Base-by-base conservation (phyloP, 1,284 basidiomycete genomes). In the Ganoderma lingzhi region DNA sequence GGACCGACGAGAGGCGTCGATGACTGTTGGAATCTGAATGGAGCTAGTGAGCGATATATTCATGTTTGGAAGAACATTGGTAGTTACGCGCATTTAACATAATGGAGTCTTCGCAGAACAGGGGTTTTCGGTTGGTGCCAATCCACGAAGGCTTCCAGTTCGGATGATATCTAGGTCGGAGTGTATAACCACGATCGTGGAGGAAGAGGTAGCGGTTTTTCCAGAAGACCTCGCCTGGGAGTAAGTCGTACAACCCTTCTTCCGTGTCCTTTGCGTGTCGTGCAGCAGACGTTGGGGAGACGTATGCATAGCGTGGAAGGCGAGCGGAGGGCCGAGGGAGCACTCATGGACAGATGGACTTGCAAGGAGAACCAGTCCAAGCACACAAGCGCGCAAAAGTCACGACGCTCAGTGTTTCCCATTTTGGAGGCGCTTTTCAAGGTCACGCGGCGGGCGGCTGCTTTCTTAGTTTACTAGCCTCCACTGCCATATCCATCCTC, bases 1-100 rank as follows among this genome's bases (percentile, higher is more conserved):
- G 2, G 53, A 53, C 1, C 53, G 65, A 5, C 76, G 71, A 2
- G 61, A 71, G 0, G 78, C 78, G 44, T 80, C 79, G 14, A 78
- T 68, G 6, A 74, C 64, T 2, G 67, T 6, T 9, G 39, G 58
- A 1, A 48, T 39, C 73, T 72, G 19, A 2, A 32, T 23, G 9
- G 19, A 41, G 51, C 28, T 39, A 5, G 28, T 17, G 14, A 59
- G 28, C 14, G 10, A 53, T 23, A 12, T 15, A 1, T 1, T 35
- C 28, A n/a, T n/a, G 32, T 56, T 15, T 10, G 5, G 19, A 37
- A 62, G 30, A 23, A 17, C 6, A 42, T 12, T 2, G 0, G 19
- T 23, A 42, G 42, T 14, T 48, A 23, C 62, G 2, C 23, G 63
- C 66, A n/a, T 23, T 59, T 3, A 60, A 15, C 2, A 44, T 35